phyloP scores from a whole-genome alignment of 1,284 basidiomycete species.

The Tilletia horrida region DNA sequence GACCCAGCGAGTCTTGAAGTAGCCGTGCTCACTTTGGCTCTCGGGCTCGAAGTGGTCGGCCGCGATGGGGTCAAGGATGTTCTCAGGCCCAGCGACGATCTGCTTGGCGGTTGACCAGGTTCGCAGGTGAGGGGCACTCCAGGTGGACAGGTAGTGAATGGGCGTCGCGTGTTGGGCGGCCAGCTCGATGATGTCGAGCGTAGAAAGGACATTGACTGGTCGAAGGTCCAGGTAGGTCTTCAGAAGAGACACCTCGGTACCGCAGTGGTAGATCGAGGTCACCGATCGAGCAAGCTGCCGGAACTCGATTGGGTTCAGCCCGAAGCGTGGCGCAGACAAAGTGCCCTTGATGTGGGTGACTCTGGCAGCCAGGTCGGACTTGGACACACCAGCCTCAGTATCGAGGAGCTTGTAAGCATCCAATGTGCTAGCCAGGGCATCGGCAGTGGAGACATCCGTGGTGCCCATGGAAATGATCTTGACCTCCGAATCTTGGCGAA shows the following conservation, averaged over 20 bases:
- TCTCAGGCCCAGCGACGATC: constrained; percentile 1
- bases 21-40: background rate
- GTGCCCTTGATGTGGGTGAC: background rate
- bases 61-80: background rate
- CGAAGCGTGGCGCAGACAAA: background rate
- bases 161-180: background rate
- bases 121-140: constrained; percentile 2
- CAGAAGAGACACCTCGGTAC: background rate
- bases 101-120: background rate
- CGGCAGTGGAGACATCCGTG: background rate
- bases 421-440: background rate
- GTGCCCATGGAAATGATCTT: background rate
- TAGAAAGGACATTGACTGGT: background rate
- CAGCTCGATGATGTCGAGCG: constrained; percentile 1
- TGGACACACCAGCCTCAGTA: background rate
- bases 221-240: constrained; percentile 1
- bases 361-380: background rate
- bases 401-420: background rate
- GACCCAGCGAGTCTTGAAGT: constrained; percentile 1
- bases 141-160: constrained; percentile 2
- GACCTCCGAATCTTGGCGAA: background rate
- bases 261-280: background rate
- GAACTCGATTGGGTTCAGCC: background rate
- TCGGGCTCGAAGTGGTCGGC: background rate
- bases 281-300: background rate